phyloP scores from a whole-genome alignment of 768 basidiomycete species.

The Lactifluus volemus region DNA sequence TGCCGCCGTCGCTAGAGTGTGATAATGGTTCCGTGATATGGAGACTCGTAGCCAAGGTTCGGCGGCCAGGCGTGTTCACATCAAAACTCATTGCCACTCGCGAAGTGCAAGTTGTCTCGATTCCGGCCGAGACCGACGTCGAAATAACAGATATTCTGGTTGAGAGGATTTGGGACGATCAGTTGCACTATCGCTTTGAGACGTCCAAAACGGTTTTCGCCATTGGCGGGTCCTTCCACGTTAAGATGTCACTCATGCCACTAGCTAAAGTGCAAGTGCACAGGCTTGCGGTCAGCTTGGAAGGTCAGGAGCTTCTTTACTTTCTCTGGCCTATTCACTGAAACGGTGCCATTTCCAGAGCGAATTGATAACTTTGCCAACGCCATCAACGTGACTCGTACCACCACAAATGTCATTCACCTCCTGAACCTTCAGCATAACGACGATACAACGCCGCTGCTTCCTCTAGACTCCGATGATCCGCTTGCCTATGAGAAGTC shows the following conservation, averaged over 20 bases:
- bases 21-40: constrained; percentile 74
- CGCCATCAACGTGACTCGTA: constrained; percentile 55
- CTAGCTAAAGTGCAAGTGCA: constrained; percentile 77
- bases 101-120: constrained; percentile 68
- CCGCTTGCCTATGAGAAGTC: constrained; percentile 54
- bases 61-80: constrained; percentile 76
- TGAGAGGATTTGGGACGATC: constrained; percentile 85
- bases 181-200: constrained; percentile 73
- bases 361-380: constrained; percentile 73
- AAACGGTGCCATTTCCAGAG: constrained; percentile 40
- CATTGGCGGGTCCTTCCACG: constrained; percentile 73
- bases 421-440: constrained; percentile 55
- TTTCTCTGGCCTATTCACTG: neutral
- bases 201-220: constrained; percentile 69
- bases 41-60: constrained; percentile 71
- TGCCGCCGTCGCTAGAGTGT: constrained; percentile 70
- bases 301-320: constrained; percentile 47
- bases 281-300: constrained; percentile 61
- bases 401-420: constrained; percentile 52
- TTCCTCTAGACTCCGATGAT: constrained; percentile 72
- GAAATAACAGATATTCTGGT: constrained; percentile 78
- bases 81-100: constrained; percentile 57
- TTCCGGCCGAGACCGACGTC: constrained; percentile 74
- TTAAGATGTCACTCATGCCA: constrained; percentile 77
- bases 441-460: constrained; percentile 50